A percentile compares a stretch with the other conserved stretches of the same genome.
These are phyloP conservation scores for Pythium rhizo-oryzae DNA, from an alignment of 352 stramenopile genomes.

Conservation along the genomic window DNA sequence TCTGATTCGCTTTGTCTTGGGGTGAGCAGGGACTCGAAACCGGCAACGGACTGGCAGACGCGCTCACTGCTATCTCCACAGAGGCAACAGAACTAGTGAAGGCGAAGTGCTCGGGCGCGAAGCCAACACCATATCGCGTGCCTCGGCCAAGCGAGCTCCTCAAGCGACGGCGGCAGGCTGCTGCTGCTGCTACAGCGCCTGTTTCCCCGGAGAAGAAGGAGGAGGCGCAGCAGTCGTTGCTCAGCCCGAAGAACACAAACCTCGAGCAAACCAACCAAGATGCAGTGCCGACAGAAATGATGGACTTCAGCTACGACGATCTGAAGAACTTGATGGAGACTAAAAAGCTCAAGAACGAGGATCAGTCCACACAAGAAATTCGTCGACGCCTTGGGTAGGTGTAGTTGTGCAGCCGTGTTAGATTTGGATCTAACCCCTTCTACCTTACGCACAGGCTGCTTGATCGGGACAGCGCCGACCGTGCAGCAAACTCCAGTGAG, in stretches of 20 bases:
- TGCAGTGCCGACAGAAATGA: neutral
- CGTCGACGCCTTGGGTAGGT: constrained; percentile 58
- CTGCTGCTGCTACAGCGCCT: neutral
- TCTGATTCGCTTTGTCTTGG: neutral
- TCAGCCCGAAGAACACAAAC: neutral
- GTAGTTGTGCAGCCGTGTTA: neutral
- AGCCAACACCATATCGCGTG: constrained; percentile 3
- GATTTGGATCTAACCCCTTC: neutral
- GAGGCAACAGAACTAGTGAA: constrained; percentile 4
- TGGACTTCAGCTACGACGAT: constrained; percentile 49
- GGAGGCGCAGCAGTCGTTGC: neutral
- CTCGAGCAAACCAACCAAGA: neutral
- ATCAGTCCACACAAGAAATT: constrained; percentile 59
- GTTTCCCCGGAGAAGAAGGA: neutral
- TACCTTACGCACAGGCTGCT: constrained; percentile 30
- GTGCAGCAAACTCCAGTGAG: constrained; percentile 39
- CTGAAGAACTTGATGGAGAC: constrained; percentile 65
- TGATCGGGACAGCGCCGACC: constrained; percentile 35
- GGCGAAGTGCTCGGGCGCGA: neutral
- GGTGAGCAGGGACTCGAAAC: neutral
- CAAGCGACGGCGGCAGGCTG: neutral
- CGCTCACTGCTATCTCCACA: constrained; percentile 1
- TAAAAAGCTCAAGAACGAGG: constrained; percentile 36
- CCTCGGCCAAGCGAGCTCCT: constrained; percentile 17
- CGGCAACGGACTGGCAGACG: neutral